These are phyloP conservation scores for Erodium moschatum DNA, from an alignment of 441 rosid species.

Conservation along the genomic window DNA sequence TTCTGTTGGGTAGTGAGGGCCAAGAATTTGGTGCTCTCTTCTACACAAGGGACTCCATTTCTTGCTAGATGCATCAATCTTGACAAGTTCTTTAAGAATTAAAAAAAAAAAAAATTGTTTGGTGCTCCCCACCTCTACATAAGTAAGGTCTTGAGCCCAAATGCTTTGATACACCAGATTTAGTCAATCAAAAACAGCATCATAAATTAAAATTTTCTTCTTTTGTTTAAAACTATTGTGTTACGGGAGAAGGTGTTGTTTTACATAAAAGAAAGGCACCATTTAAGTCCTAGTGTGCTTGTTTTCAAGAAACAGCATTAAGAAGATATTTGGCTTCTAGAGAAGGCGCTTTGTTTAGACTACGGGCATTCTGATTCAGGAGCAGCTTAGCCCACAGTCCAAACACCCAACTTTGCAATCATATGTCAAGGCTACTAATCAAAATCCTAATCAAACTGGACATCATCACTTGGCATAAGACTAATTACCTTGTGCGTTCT, in stretches of 20 bases:
- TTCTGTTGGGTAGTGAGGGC: no score
- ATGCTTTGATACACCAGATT: no score
- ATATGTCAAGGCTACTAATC: conserved; percentile 1
- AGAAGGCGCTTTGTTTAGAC: not conserved
- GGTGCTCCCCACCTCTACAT: no score
- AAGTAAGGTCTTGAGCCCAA: no score
- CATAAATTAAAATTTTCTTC: not conserved
- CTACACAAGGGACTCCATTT: no score
- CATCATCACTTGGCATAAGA: conserved; percentile 14
- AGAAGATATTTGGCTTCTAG: not conserved
- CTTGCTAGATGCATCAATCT: no score
- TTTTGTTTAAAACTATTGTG: not conserved
- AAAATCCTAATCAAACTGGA: conserved; percentile 1
- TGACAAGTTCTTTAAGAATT: no score
- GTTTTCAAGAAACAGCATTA: not conserved
- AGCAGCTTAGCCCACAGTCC: not conserved
- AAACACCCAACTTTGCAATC: not conserved
- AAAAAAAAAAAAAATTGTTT: no score
- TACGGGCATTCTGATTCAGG: not conserved
- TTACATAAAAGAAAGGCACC: not conserved
- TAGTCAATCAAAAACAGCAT: no score
- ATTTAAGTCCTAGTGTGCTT: not conserved
- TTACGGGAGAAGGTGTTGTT: conserved; percentile 1
- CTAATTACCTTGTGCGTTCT: conserved; percentile 75
- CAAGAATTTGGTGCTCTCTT: no score